Evolutionary conservation across 2,329 filamentous ascomycete species (phyloP), one percentile per base, ranked within the genome.

Genomic region (Fusarium sp.): DNA sequence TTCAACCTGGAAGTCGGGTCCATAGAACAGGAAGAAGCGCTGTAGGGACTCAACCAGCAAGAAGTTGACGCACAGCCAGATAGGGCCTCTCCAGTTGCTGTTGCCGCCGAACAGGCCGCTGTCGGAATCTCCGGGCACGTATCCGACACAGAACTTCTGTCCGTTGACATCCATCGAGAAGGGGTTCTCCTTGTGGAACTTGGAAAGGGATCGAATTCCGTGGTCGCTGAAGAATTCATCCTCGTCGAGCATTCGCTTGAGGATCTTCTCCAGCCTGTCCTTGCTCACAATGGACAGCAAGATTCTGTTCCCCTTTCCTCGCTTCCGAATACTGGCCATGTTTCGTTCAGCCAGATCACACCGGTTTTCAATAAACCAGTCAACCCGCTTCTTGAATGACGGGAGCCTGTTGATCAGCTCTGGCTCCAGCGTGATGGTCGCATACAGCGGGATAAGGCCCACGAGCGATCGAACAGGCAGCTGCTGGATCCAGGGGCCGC

Each of bases 31-130:
- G 86, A 95, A 97, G 87, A 97, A 98, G 35, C 96, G 90, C 79
- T 98, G 94, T n/a, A 98, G 89, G 8, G 95, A 96, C 83, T 98
- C 96, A 45, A 98, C 93, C 16, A 98, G 89, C 63, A 98, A 85
- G 85, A 98, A 98, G 84, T 98, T 98, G 85, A 98, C 95, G 72
- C 95, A 97, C 58, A 98, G 88, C 96, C 96, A 98, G 77, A 98
- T 96, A 0, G 97, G 96, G 1, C 93, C 96, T 85, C 96, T 91
- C 96, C 96, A 98, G 84, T 98, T 98, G 83, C 95, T 98, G 88
- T 98, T 98, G 76, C 96, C 96, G 63, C 96, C 96, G 80, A 98
- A 98, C 6, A 98, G 89, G 5, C 95, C 94, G 79, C 94, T 98
- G 84, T 98, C 95, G 1, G 96, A 98, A 81, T 98, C 96, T n/a